These are phyloP conservation scores for Umbelopsis ramanniana DNA, from an alignment of 192 early-diverging fungal genomes.

Conservation along the genomic window DNA sequence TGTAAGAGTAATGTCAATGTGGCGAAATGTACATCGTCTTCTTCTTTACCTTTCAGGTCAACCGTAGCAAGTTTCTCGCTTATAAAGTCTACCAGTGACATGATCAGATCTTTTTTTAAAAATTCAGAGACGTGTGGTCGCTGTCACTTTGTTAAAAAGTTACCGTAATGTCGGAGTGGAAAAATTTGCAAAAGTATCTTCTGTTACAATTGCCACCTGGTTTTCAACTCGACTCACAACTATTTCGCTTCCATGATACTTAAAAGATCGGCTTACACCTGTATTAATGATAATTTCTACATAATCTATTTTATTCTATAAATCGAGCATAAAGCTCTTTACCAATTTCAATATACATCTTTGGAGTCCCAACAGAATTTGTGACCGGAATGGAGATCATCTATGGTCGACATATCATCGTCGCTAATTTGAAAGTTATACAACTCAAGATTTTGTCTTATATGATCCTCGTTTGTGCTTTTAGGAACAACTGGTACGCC, in stretches of 20 bases:
- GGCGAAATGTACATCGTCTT: background rate
- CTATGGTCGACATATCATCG: slow-evolving; percentile 33
- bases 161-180: no score
- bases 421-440: background rate
- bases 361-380: slow-evolving; percentile 36
- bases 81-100: slow-evolving; percentile 34
- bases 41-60: slow-evolving; percentile 31
- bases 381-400: slow-evolving; percentile 38
- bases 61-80: slow-evolving; percentile 27
- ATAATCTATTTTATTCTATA: background rate
- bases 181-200: no score
- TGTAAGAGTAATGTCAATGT: background rate
- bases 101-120: background rate
- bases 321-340: background rate
- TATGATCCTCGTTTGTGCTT: slow-evolving; percentile 9
- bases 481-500: slow-evolving; percentile 10
- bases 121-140: background rate
- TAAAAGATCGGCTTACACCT: no score
- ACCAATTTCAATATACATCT: background rate
- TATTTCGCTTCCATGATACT: no score
- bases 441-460: background rate
- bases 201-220: no score
- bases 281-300: no score
- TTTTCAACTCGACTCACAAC: no score
- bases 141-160: no score